A percentile compares a stretch with the other conserved stretches of the same genome.
These are phyloP conservation scores for Reutealis trisperma DNA, from an alignment of 345 rosid species.

Conservation along the genomic window DNA sequence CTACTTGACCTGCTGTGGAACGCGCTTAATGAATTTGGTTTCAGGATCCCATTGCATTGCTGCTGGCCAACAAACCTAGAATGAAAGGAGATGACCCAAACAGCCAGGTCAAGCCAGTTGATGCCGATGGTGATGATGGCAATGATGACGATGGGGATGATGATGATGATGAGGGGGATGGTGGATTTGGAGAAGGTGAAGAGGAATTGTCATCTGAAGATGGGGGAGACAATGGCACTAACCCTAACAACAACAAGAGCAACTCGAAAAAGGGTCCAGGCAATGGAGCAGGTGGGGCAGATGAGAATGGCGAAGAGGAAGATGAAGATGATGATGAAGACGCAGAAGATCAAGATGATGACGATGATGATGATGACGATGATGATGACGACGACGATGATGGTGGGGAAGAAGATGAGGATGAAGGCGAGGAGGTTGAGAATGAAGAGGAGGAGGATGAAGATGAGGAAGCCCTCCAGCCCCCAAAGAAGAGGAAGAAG, in stretches of 20 bases:
- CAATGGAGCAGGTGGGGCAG: conserved; percentile 46
- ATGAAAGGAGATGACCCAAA: conserved; percentile 34
- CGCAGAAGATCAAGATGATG: conserved; percentile 20
- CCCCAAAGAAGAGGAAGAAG: conserved; percentile 97
- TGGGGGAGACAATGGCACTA: conserved; percentile 43
- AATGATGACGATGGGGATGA: conserved; percentile 30
- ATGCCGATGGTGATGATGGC: conserved; percentile 60
- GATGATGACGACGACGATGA: conserved; percentile 43
- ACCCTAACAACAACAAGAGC: conserved; percentile 43
- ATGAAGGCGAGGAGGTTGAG: conserved; percentile 39
- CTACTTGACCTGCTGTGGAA: conserved; percentile 1
- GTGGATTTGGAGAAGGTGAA: conserved; percentile 51
- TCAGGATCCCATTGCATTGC: conserved; percentile 37
- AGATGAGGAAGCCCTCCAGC: conserved; percentile 81
- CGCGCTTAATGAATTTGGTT: conserved; percentile 4
- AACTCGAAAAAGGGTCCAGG: conserved; percentile 47
- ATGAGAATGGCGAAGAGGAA: conserved; percentile 46
- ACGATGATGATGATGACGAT: conserved; percentile 31
- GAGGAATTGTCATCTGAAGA: conserved; percentile 61
- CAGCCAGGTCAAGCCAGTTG: conserved; percentile 41
- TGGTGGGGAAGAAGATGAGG: conserved; percentile 42
- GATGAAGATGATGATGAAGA: conserved; percentile 39
- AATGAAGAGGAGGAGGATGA: conserved; percentile 65
- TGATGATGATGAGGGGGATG: conserved; percentile 38
- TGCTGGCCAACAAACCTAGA: conserved; percentile 25